phyloP scores from a whole-genome alignment of 2,329 filamentous ascomycete species.

The Fusarium sp. region DNA sequence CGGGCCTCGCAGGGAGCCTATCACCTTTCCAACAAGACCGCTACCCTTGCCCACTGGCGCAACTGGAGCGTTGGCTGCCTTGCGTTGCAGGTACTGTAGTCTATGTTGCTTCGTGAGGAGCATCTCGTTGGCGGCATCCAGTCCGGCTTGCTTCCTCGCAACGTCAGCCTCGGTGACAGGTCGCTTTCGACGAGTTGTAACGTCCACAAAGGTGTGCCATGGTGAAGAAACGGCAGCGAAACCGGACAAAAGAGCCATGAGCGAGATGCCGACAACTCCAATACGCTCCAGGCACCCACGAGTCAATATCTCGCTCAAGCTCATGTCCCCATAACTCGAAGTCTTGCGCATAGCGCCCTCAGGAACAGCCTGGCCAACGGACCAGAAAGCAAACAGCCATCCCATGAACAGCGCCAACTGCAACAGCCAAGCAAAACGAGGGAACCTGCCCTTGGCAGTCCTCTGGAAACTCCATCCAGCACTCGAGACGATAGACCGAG shows the following conservation, averaged over 20 bases:
- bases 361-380: slow-evolving; percentile 73
- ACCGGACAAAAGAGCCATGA: slow-evolving; percentile 90
- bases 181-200: slow-evolving; percentile 60
- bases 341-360: slow-evolving; percentile 44
- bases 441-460: slow-evolving; percentile 66
- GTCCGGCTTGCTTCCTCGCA: slow-evolving; percentile 79
- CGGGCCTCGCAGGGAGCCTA: slow-evolving; percentile 77
- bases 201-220: slow-evolving; percentile 84
- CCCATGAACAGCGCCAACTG: slow-evolving; percentile 70
- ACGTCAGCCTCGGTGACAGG: slow-evolving; percentile 81
- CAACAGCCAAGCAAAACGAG: slow-evolving; percentile 72
- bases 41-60: slow-evolving; percentile 38
- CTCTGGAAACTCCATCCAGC: slow-evolving; percentile 73
- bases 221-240: slow-evolving; percentile 90
- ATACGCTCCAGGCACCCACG: slow-evolving; percentile 75
- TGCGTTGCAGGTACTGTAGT: slow-evolving; percentile 76
- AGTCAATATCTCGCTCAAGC: slow-evolving; percentile 55
- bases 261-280: slow-evolving; percentile 84
- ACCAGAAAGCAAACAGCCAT: slow-evolving; percentile 85
- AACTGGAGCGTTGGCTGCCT: slow-evolving; percentile 54
- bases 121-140: slow-evolving; percentile 85
- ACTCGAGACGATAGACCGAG: slow-evolving; percentile 71
- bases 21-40: slow-evolving; percentile 79
- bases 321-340: slow-evolving; percentile 40
- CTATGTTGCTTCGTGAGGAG: slow-evolving; percentile 79